phyloP scores from a whole-genome alignment of 352 stramenopile genomes.

The Globisporangium perplexum region DNA sequence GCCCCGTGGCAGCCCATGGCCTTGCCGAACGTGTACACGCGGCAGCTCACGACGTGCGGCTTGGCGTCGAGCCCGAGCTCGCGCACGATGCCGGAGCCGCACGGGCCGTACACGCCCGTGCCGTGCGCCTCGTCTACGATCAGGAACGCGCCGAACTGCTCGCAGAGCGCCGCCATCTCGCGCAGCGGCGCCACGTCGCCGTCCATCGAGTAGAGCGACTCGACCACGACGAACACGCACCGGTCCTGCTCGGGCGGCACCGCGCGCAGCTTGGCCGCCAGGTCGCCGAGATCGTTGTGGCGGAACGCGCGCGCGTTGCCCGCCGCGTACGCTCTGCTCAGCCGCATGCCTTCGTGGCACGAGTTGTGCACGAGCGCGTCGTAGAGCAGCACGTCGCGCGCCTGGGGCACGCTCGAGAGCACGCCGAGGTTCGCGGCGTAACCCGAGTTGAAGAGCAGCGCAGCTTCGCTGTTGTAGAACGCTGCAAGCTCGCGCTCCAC shows the following conservation, averaged over 20 bases:
- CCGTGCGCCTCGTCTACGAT: constrained; percentile 98
- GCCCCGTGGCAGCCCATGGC: constrained; percentile 94
- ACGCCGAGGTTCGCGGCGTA: constrained; percentile 96
- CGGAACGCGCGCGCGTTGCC: constrained; percentile 56
- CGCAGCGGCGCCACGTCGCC: constrained; percentile 91
- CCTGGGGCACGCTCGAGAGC: constrained; percentile 88
- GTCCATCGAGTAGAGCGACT: constrained; percentile 99
- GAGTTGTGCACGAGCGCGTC: constrained; percentile 98
- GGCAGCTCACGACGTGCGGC: constrained; percentile 71
- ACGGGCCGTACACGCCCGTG: constrained; percentile 84
- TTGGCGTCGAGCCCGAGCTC: constrained; percentile 73
- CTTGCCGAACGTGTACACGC: constrained; percentile 96
- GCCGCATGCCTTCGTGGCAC: constrained; percentile 90
- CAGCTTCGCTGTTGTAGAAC: constrained; percentile 89
- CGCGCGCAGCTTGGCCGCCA: constrained; percentile 33
- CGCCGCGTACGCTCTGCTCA: constrained; percentile 65
- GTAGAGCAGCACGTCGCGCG: constrained; percentile 90
- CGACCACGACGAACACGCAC: constrained; percentile 93
- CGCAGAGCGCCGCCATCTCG: constrained; percentile 80
- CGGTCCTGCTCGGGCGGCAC: constrained; percentile 3
- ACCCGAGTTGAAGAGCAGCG: constrained; percentile 95
- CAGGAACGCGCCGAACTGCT: constrained; percentile 74
- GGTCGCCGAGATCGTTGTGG: constrained; percentile 90
- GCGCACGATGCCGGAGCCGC: constrained; percentile 64
- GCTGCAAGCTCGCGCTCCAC: constrained; percentile 79